phyloP scores from a whole-genome alignment of 2,329 filamentous ascomycete genomes.

The Plenodomus tracheiphilus region DNA sequence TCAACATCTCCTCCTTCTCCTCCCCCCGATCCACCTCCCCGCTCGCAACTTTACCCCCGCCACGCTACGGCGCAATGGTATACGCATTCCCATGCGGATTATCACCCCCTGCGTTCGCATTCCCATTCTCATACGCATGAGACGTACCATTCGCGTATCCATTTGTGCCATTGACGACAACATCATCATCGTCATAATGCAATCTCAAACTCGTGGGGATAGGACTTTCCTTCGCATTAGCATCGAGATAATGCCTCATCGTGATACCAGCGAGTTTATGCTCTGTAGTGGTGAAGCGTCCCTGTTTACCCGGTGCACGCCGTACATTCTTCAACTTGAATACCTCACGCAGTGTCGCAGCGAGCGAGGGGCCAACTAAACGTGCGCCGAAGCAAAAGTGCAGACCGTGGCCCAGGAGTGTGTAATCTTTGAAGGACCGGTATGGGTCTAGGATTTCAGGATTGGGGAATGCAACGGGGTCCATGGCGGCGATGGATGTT shows the following conservation, averaged over 20 bases:
- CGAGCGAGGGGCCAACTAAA: constrained; percentile 32
- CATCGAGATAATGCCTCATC: constrained; percentile 55
- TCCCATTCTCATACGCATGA: constrained; percentile 4
- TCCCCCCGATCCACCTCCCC: background rate
- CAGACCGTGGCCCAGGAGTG: constrained; percentile 35
- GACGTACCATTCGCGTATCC: background rate
- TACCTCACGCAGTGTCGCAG: constrained; percentile 37
- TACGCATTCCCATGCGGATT: constrained; percentile 11
- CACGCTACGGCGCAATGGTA: constrained; percentile 9
- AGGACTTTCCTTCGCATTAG: constrained; percentile 51
- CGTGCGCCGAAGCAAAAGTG: constrained; percentile 41
- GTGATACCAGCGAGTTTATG: constrained; percentile 53
- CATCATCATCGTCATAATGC: constrained; percentile 28
- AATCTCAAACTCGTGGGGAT: constrained; percentile 34
- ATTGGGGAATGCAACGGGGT: constrained; percentile 37
- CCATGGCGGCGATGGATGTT: constrained; percentile 47
- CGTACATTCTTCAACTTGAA: constrained; percentile 41
- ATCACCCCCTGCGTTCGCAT: constrained; percentile 10
- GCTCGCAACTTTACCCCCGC: background rate
- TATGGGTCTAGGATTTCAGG: constrained; percentile 44
- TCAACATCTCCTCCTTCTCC: background rate
- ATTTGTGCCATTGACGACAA: constrained; percentile 15
- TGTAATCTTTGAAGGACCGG: constrained; percentile 38
- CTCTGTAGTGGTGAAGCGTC: constrained; percentile 48
- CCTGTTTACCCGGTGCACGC: constrained; percentile 35